Evolutionary conservation across 73 alveolate genomes (phyloP).

Genomic region (Paramecium pentaurelia): DNA sequence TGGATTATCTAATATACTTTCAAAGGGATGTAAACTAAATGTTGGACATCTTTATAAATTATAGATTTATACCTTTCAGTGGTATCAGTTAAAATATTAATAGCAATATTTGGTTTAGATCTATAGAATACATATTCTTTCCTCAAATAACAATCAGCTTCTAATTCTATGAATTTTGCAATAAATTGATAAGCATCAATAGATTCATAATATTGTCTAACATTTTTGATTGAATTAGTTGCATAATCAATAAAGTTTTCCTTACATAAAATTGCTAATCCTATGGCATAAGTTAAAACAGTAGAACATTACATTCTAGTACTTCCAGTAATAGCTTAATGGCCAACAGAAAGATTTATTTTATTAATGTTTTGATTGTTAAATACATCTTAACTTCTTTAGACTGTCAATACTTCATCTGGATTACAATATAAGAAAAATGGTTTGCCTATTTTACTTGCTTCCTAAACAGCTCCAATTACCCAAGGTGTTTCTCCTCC

Average conservation of each 20-base stretch:
- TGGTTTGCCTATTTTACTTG: constrained; percentile 43
- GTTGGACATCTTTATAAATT: constrained; percentile 52
- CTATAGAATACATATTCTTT: constrained; percentile 53
- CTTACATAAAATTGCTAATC: constrained; percentile 38
- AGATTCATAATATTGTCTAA: constrained; percentile 31
- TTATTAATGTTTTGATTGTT: constrained; percentile 41
- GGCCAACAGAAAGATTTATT: constrained; percentile 49
- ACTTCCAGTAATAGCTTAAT: constrained; percentile 53
- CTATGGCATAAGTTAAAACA: constrained; percentile 53
- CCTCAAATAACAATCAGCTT: not conserved
- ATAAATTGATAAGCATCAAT: not conserved
- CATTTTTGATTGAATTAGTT: not conserved
- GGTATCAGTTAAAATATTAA: constrained; percentile 53
- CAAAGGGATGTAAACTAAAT: constrained; percentile 58
- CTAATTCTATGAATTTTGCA: constrained; percentile 29
- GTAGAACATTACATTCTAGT: constrained; percentile 63
- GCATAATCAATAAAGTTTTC: constrained; percentile 16
- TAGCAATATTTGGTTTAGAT: constrained; percentile 40
- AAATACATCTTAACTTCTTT: constrained; percentile 50
- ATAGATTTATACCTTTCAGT: constrained; percentile 26
- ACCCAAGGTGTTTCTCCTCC: constrained; percentile 66
- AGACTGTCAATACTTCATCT: constrained; percentile 43
- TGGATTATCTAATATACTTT: constrained; percentile 31
- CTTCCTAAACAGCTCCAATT: constrained; percentile 57
- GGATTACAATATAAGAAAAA: constrained; percentile 60